These are phyloP conservation scores for Hyphodiscus hymeniophilus DNA, from an alignment of 495 filamentous ascomycete genomes.

Conservation along the genomic window DNA sequence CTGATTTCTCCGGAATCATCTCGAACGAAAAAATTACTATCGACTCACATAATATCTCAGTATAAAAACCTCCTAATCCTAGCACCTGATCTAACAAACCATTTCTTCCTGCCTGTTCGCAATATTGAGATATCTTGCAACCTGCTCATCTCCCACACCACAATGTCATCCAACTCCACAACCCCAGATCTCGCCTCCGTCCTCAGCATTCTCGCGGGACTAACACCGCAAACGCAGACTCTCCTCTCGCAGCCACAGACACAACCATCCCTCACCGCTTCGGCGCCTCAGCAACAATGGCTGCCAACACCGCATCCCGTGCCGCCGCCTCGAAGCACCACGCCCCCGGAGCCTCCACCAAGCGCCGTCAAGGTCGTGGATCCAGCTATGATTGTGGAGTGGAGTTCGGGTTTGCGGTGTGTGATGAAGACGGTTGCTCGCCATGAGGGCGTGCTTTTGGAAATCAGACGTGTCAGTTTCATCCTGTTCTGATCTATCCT, in stretches of 20 bases:
- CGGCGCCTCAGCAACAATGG: slow-evolving; percentile 3
- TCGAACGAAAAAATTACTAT: too few relatives aligned
- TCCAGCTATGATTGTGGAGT: slow-evolving; percentile 56
- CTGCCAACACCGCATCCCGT: slow-evolving; percentile 1
- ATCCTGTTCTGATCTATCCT: not conserved
- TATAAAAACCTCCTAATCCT: too few relatives aligned
- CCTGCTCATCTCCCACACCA: too few relatives aligned
- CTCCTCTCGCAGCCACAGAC: slow-evolving; percentile 11
- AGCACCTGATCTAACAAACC: too few relatives aligned
- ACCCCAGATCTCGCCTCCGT: slow-evolving; percentile 45
- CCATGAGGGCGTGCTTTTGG: slow-evolving; percentile 34
- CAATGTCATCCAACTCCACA: slow-evolving; percentile 32
- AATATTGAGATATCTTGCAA: too few relatives aligned
- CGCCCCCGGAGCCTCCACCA: not conserved
- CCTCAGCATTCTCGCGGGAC: slow-evolving; percentile 40
- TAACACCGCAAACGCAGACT: slow-evolving; percentile 25
- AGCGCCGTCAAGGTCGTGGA: slow-evolving; percentile 24
- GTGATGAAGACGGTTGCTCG: slow-evolving; percentile 49
- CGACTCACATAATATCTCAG: too few relatives aligned
- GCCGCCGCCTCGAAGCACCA: not conserved
- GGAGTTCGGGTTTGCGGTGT: slow-evolving; percentile 52
- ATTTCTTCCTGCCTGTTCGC: too few relatives aligned
- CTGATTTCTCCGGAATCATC: too few relatives aligned
- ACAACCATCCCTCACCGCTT: not conserved
- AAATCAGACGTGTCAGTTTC: slow-evolving; percentile 30